Evolutionary conservation across 768 basidiomycete species (phyloP).

Genomic region (Mycena pura): DNA sequence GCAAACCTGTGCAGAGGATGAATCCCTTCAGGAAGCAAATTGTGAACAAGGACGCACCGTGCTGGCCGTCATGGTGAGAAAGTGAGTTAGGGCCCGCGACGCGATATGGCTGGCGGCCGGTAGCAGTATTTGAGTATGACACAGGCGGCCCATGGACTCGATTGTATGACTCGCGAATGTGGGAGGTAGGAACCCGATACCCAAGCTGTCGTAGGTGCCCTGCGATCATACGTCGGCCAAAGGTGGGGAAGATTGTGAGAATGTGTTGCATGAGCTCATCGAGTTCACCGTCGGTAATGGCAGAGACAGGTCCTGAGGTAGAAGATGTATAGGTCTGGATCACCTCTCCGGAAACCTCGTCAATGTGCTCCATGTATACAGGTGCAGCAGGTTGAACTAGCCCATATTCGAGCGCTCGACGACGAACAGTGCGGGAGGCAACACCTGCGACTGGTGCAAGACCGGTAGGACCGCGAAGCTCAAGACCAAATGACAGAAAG

Average conservation of each 20-base stretch:
- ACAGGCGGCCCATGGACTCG: conserved; percentile 24
- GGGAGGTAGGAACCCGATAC: conserved; percentile 25
- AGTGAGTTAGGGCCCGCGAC: conserved; percentile 31
- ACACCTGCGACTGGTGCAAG: conserved; percentile 29
- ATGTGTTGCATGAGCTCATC: conserved; percentile 42
- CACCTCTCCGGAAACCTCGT: conserved; percentile 9
- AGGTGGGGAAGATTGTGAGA: conserved; percentile 40
- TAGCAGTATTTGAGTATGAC: conserved; percentile 26
- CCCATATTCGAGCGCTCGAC: conserved; percentile 34
- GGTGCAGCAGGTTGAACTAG: conserved; percentile 30
- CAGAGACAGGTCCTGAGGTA: conserved; percentile 26
- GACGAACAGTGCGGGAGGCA: conserved; percentile 30
- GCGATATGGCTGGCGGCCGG: conserved; percentile 22
- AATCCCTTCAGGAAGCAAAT: not conserved
- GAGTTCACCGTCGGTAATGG: conserved; percentile 28
- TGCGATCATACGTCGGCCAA: conserved; percentile 36
- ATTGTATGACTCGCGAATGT: conserved; percentile 10
- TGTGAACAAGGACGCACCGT: conserved; percentile 20
- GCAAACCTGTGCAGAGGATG: conserved; percentile 30
- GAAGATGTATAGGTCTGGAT: conserved; percentile 15
- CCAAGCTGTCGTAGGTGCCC: conserved; percentile 31
- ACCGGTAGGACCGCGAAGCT: conserved; percentile 29
- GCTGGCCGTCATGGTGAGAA: conserved; percentile 31
- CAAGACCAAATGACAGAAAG: conserved; percentile 29
- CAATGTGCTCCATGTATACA: conserved; percentile 18